Evolutionary conservation across 208 protist species (phyloP).

Genomic region (Kentomonas sorsogonicus): DNA sequence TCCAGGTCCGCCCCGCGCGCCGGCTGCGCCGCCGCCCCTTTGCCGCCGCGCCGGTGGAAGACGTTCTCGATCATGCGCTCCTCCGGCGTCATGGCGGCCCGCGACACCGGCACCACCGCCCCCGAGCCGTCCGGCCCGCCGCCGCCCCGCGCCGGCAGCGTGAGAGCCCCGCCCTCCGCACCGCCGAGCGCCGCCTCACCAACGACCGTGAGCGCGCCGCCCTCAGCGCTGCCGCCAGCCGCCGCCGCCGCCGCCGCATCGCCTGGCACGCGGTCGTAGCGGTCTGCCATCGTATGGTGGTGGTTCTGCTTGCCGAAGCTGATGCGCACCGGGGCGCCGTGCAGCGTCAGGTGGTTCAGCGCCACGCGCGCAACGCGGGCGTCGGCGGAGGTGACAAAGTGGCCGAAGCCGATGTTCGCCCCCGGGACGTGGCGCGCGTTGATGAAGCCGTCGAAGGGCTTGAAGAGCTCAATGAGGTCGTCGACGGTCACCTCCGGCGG

Average conservation of each 20-base stretch:
- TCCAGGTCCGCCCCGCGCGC: slow-evolving; percentile 62
- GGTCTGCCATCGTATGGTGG: slow-evolving; percentile 59
- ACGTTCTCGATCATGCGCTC: slow-evolving; percentile 14
- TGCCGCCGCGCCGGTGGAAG: slow-evolving; percentile 50
- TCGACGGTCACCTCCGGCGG: slow-evolving; percentile 50
- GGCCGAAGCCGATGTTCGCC: slow-evolving; percentile 75
- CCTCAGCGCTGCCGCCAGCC: slow-evolving; percentile 4
- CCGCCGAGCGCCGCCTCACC: slow-evolving; percentile 26
- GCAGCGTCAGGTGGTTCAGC: slow-evolving; percentile 42
- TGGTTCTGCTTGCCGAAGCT: slow-evolving; percentile 85
- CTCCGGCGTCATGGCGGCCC: slow-evolving; percentile 17
- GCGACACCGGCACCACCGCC: slow-evolving; percentile 54
- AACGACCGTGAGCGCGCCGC: slow-evolving; percentile 26
- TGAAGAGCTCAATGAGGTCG: slow-evolving; percentile 68
- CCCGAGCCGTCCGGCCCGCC: slow-evolving; percentile 19
- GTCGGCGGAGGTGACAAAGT: slow-evolving; percentile 73
- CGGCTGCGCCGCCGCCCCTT: too few relatives aligned
- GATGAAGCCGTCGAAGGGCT: slow-evolving; percentile 81
- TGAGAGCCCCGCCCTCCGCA: slow-evolving; percentile 22
- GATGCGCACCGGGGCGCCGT: slow-evolving; percentile 68
- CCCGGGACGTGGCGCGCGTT: slow-evolving; percentile 58
- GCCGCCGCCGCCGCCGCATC: slow-evolving; percentile 16
- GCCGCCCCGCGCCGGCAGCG: slow-evolving; percentile 29
- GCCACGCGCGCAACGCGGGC: slow-evolving; percentile 48
- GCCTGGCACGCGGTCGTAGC: too few relatives aligned